Conservation (phyloP, 2,329 filamentous ascomycete species). For the Pseudopyricularia cyperi region DNA sequence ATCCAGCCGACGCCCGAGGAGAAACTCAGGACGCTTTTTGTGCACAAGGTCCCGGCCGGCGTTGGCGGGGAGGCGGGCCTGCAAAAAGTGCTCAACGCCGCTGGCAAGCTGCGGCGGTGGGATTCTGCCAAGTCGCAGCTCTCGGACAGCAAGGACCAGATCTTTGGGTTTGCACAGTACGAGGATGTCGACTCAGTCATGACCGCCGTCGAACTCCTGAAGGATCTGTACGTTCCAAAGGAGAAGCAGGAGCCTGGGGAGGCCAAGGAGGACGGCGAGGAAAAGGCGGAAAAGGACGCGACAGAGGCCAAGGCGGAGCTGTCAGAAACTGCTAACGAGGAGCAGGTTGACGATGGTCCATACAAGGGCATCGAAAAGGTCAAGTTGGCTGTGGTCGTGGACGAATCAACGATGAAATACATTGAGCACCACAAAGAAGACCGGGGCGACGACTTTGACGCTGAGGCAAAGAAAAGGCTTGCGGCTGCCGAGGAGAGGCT, state of each 20-base stretch:
- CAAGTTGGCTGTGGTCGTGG: constrained; percentile 61
- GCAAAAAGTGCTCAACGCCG: constrained; percentile 64
- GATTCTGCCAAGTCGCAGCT: constrained; percentile 52
- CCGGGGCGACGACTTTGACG: constrained; percentile 47
- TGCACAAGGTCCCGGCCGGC: constrained; percentile 74
- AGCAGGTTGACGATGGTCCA: constrained; percentile 23
- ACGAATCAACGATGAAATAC: constrained; percentile 72
- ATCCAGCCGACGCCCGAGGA: constrained; percentile 81
- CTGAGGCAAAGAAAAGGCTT: constrained; percentile 54
- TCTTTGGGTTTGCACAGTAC: constrained; percentile 92
- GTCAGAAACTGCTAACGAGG: constrained; percentile 14
- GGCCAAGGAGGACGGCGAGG: background rate
- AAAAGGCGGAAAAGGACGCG: constrained; percentile 12
- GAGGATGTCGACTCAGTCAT: constrained; percentile 82
- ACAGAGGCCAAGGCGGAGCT: constrained; percentile 21
- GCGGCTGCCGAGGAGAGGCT: constrained; percentile 58
- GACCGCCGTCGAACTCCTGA: constrained; percentile 72
- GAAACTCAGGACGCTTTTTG: constrained; percentile 79
- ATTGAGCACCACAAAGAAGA: constrained; percentile 67
- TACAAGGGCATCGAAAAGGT: constrained; percentile 53
- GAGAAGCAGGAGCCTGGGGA: constrained; percentile 50
- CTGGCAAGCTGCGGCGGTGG: constrained; percentile 74
- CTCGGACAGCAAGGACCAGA: constrained; percentile 63
- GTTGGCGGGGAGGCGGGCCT: constrained; percentile 64
- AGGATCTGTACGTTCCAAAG: constrained; percentile 67